Base-by-base conservation (phyloP, 2,329 filamentous ascomycete species). In the Fusarium musae region DNA sequence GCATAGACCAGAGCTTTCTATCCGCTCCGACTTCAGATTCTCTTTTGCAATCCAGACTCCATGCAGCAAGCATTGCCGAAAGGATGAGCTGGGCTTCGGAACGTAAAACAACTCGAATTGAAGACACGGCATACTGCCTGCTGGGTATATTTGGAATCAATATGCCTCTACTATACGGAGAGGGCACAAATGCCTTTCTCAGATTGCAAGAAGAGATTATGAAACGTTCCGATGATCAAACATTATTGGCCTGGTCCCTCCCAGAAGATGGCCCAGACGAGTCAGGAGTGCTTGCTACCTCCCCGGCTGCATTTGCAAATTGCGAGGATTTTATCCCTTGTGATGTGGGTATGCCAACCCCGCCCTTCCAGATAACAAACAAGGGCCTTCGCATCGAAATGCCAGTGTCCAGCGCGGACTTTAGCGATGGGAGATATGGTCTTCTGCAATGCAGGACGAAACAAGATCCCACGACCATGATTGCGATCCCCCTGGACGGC, bases 21-120 rank as follows among this genome's bases (percentile, higher is more conserved):
- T 21, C 19, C 3, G 2, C 12, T 28, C 43, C 28, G 28, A 3
- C 28, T 8, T 3, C 30, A n/a, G 5, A 23, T 21, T 0, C 9
- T 9, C 4, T 0, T 21, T 21, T 28, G 6, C 12, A 21, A 30
- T 47, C 44, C 8, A 11, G 44, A 9, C 44, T 30, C 6, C 13
- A 47, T 11, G 13, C 19, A n/a, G 44, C 13, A n/a, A 47, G 26
- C 13, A 6, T 16, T 1, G 44, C 44, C 3, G 50, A 53, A 9
- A 53, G 19, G 17, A 53, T 53, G 50, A 53, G 50, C 50, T 53
- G 19, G 19, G 32, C 32, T 16, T 37, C 50, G 0, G 2, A 37
- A 28, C 50, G 23, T 3, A 4, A 26, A 15, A 53, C 34, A 9
- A 53, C 34, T 4, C 21, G 50, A 9, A 21, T 16, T 2, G 34